A percentile compares a stretch with the other conserved stretches of the same genome.
These are phyloP conservation scores for Simplicillium aogashimaense DNA, from an alignment of 2,329 filamentous ascomycete genomes.

Conservation along the genomic window DNA sequence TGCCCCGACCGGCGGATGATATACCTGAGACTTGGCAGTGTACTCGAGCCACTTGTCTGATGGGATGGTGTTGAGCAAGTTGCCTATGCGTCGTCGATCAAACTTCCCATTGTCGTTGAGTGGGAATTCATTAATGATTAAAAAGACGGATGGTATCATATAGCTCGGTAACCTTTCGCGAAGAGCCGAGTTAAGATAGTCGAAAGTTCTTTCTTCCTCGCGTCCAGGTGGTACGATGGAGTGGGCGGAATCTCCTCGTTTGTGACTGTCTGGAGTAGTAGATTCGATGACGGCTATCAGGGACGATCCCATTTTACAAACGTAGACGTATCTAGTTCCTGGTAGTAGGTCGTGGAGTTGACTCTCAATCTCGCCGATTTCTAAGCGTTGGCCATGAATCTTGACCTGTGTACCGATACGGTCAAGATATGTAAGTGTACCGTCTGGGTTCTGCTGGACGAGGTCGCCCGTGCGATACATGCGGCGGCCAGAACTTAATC, in stretches of 20 bases:
- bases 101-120: constrained; percentile 31
- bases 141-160: constrained; percentile 32
- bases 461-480: constrained; percentile 11
- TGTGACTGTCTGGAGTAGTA: neutral
- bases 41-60: constrained; percentile 1
- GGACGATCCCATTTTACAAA: constrained; percentile 1
- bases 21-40: neutral
- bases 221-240: neutral
- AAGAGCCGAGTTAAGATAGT: constrained; percentile 2
- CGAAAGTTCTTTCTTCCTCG: constrained; percentile 2
- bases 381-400: constrained; percentile 13
- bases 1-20: constrained; percentile 13
- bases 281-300: constrained; percentile 4
- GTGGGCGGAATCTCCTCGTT: constrained; percentile 1
- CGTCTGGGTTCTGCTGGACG: constrained; percentile 7
- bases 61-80: constrained; percentile 1
- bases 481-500: neutral
- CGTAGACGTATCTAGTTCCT: constrained; percentile 2
- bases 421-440: constrained; percentile 9
- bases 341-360: constrained; percentile 3
- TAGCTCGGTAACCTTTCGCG: constrained; percentile 19
- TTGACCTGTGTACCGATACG: constrained; percentile 13
- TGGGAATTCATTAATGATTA: constrained; percentile 31
- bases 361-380: constrained; percentile 12
- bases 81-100: constrained; percentile 1